Evolutionary conservation across 2,329 filamentous ascomycete species (phyloP), one percentile per base, ranked within the genome.

Genomic region (Aspergillus sp.): DNA sequence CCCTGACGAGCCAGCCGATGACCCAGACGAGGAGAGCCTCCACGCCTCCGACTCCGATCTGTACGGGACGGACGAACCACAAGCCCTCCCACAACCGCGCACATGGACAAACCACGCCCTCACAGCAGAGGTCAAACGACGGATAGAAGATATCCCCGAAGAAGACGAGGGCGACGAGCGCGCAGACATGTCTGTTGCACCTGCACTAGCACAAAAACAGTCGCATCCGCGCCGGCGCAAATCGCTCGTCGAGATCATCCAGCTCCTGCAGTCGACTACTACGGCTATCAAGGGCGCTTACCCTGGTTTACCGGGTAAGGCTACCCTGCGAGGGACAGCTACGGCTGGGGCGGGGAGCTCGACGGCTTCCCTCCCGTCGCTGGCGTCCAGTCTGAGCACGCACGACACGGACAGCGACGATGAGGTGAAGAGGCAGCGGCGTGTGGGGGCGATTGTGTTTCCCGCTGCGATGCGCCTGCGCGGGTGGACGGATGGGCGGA

Each of bases 201-300:
- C 42, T n/a, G 26, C 17, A 44, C 8, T 19, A 35, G 35, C 20
- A 47, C 17, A 45, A 32, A 1, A 51, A 50, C 26, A 55, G 54
- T 51, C 42, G 55, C 3, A 49, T 49, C 9, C 59, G 2, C 26
- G 51, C 32, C 51, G 56, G 2, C 56, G 59, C 14, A 60, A 59
- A n/a, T 61, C 59, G 3, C 59, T 61, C 44, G 45, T 60, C 41
- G 59, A 61, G 46, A 46, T 61, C 17, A 53, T 61, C 32, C 58
- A 54, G 41, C 54, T 60, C 17, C 43, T 52, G 6, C 56, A 52
- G 38, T 46, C 38, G 5, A 53, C 57, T 6, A 42, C 47, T 9
- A 24, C 50, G n/a, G 46, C 52, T 9, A 46, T 47, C 11, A 51
- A 54, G 17, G 20, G 52, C 20, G 43, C 10, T 11, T 7, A 7